Evolutionary conservation across 1,284 basidiomycete genomes (phyloP).

Genomic region (Rhodotorula sp.): DNA sequence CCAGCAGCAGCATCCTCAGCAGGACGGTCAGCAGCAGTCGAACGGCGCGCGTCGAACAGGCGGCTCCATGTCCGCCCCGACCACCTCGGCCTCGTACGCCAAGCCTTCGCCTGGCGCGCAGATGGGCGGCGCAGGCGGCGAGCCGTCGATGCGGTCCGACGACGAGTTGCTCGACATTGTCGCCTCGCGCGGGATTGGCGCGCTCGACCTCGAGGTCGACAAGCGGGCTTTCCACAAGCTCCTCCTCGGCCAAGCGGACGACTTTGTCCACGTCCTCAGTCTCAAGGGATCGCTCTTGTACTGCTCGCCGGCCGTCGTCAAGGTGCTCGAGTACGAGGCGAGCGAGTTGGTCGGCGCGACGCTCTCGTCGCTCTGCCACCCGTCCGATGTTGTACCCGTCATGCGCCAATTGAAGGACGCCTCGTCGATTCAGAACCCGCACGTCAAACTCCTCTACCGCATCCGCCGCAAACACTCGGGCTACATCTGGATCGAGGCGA

Average conservation of each 20-base stretch:
- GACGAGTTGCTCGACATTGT: constrained; percentile 52
- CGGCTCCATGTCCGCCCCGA: not conserved
- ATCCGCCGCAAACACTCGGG: constrained; percentile 63
- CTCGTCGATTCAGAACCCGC: constrained; percentile 49
- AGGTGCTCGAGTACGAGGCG: constrained; percentile 74
- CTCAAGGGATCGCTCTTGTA: constrained; percentile 93
- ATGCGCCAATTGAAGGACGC: constrained; percentile 87
- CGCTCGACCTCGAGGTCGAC: constrained; percentile 32
- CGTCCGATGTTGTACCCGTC: constrained; percentile 82
- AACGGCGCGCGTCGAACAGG: too few species aligned
- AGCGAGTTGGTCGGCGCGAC: constrained; percentile 75
- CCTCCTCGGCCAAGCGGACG: constrained; percentile 59
- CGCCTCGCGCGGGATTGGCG: constrained; percentile 1
- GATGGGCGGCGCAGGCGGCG: constrained; percentile 17
- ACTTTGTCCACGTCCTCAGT: constrained; percentile 85
- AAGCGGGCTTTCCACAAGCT: constrained; percentile 55
- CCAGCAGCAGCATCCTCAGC: constrained; percentile 41
- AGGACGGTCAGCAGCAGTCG: not conserved
- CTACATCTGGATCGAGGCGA: constrained; percentile 82
- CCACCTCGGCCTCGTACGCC: not conserved
- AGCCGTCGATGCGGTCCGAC: constrained; percentile 49
- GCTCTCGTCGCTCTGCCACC: constrained; percentile 77
- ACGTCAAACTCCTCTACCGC: constrained; percentile 74
- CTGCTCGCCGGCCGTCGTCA: constrained; percentile 74
- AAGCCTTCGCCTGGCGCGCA: constrained; percentile 9